Conservation (phyloP, 2,329 filamentous ascomycete genomes). For the Xylaria sp. region DNA sequence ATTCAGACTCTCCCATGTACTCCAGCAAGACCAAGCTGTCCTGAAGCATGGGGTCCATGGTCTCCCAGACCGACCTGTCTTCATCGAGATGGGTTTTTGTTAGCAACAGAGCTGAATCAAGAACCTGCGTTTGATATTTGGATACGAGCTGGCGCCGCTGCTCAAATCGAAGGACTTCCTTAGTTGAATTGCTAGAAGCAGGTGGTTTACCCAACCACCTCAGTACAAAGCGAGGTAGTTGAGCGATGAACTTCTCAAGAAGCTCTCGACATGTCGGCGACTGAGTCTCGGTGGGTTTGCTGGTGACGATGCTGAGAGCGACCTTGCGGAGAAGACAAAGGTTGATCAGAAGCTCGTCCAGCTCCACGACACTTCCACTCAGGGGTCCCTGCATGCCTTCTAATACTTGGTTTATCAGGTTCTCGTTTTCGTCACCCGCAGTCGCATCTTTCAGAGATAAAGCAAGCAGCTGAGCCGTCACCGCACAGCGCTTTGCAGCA, state of each 20-base stretch:
- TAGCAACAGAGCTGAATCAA: slow-evolving; percentile 57
- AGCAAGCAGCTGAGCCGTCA: slow-evolving; percentile 51
- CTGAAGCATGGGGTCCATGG: slow-evolving; percentile 51
- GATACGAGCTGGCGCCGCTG: slow-evolving; percentile 51
- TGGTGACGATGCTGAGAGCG: slow-evolving; percentile 43
- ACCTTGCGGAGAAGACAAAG: slow-evolving; percentile 52
- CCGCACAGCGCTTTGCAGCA: slow-evolving; percentile 45
- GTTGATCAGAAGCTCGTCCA: slow-evolving; percentile 56
- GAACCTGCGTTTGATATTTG: slow-evolving; percentile 48
- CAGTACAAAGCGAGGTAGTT: slow-evolving; percentile 55
- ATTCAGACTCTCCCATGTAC: slow-evolving; percentile 41
- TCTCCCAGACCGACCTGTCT: slow-evolving; percentile 46
- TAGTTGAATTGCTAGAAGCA: slow-evolving; percentile 45
- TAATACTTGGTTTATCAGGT: slow-evolving; percentile 44
- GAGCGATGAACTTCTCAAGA: slow-evolving; percentile 53
- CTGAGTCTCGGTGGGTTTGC: slow-evolving; percentile 12
- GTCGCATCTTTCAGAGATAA: slow-evolving; percentile 45
- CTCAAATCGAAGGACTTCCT: slow-evolving; percentile 56
- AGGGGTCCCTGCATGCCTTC: slow-evolving; percentile 54
- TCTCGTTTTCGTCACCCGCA: slow-evolving; percentile 39
- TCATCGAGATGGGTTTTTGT: slow-evolving; percentile 49
- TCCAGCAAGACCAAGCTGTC: slow-evolving; percentile 52
- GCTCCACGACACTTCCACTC: slow-evolving; percentile 52
- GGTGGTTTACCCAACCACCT: slow-evolving; percentile 59
- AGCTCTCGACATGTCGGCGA: slow-evolving; percentile 28